Conservation (phyloP, 208 protist species). For the Trypanosoma theileri region DNA sequence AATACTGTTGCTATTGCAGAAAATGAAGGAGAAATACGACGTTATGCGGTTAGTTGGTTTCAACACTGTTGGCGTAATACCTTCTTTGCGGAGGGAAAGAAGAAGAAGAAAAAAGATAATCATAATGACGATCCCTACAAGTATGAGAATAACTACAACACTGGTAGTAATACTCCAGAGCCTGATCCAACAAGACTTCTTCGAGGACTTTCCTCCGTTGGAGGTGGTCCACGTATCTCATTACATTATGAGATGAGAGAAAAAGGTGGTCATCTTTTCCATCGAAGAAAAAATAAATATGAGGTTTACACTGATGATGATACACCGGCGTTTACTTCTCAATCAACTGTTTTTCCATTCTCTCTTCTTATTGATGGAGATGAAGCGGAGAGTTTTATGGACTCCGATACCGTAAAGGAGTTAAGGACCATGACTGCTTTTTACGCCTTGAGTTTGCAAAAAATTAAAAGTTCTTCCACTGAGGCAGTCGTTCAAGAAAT, state of each 20-base stretch:
- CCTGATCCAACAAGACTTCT: slow-evolving; percentile 23
- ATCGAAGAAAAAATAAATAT: neutral
- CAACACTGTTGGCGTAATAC: slow-evolving; percentile 25
- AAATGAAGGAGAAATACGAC: neutral
- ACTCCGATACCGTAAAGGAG: neutral
- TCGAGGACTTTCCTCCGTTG: slow-evolving; percentile 15
- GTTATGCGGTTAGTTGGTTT: slow-evolving; percentile 31
- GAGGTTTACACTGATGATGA: neutral
- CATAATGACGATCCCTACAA: neutral
- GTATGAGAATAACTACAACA: neutral
- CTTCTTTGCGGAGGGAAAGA: neutral
- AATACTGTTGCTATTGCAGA: neutral
- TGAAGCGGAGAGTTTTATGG: neutral
- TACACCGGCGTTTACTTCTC: slow-evolving; percentile 15
- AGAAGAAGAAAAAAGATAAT: neutral
- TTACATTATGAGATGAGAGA: slow-evolving; percentile 10
- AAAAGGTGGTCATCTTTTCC: slow-evolving; percentile 5
- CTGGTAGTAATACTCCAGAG: neutral
- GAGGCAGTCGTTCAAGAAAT: slow-evolving; percentile 25
- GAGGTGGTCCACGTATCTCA: slow-evolving; percentile 15
- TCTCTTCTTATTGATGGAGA: slow-evolving; percentile 16
- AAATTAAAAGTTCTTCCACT: slow-evolving; percentile 8
- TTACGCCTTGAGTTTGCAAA: slow-evolving; percentile 12
- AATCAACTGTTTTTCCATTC: slow-evolving; percentile 15
- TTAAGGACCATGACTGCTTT: slow-evolving; percentile 17